Conservation (phyloP, 1,284 basidiomycete species). For the Flammula alnicola region DNA sequence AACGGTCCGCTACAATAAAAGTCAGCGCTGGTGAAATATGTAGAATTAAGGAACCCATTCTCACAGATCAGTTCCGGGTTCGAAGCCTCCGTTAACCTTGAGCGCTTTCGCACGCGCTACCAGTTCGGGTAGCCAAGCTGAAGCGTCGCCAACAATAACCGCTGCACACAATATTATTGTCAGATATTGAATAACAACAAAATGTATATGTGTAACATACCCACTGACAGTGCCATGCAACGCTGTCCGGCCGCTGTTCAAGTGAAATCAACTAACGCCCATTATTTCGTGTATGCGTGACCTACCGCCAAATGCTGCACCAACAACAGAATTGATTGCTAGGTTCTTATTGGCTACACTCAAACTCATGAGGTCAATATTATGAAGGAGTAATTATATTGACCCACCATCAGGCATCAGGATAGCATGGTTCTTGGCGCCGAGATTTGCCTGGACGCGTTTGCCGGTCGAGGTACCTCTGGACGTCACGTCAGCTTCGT, state of each 20-base stretch:
- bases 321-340: conserved; percentile 91
- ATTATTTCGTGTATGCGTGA: conserved; percentile 30
- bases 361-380: too few species aligned
- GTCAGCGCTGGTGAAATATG: conserved; percentile 4
- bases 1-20: conserved; percentile 79
- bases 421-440: conserved; percentile 96
- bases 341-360: conserved; percentile 97
- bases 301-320: conserved; percentile 92
- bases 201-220: conserved; percentile 38
- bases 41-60: conserved; percentile 32
- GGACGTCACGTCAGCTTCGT: not conserved
- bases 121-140: conserved; percentile 87
- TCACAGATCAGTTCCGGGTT: conserved; percentile 84
- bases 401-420: conserved; percentile 90
- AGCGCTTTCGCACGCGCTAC: conserved; percentile 84
- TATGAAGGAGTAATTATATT: too few species aligned
- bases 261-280: conserved; percentile 32
- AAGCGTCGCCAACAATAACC: conserved; percentile 84
- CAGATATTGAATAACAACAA: not conserved
- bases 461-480: conserved; percentile 89
- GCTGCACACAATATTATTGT: conserved; percentile 43
- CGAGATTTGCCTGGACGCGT: conserved; percentile 91
- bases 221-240: conserved; percentile 94
- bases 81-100: conserved; percentile 91
- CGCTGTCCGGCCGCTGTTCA: conserved; percentile 89